These are phyloP conservation scores for Benincasa hispida DNA, from an alignment of 306 rosid genomes.

Conservation along the genomic window DNA sequence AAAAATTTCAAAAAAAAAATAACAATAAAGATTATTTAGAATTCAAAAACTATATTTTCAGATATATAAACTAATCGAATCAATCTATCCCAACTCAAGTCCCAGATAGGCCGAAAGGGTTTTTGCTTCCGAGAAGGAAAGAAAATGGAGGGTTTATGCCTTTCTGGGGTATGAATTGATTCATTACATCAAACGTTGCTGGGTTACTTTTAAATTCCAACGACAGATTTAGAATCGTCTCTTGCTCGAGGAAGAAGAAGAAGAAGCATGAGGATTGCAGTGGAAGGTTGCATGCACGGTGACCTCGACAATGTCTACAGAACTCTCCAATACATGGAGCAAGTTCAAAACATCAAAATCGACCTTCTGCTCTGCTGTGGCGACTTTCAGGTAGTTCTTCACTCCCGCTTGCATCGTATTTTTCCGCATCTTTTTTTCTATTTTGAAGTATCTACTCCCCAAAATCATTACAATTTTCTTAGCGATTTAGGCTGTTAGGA, in stretches of 20 bases:
- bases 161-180: background rate
- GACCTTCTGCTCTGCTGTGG: slow-evolving; percentile 97
- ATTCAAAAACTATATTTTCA: too few relatives aligned
- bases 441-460: background rate
- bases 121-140: background rate
- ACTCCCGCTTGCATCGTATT: background rate
- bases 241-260: background rate
- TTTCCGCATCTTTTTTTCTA: background rate
- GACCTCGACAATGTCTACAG: slow-evolving; percentile 78
- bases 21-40: too few relatives aligned
- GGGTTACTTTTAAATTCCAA: background rate
- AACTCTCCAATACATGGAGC: slow-evolving; percentile 54
- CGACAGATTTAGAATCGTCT: background rate
- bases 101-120: too few relatives aligned
- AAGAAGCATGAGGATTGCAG: slow-evolving; percentile 56
- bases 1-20: too few relatives aligned
- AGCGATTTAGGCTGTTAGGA: slow-evolving; percentile 57
- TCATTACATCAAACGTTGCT: background rate
- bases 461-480: background rate
- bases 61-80: too few relatives aligned
- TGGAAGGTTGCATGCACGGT: slow-evolving; percentile 95
- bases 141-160: background rate
- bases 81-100: too few relatives aligned
- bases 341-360: slow-evolving; percentile 43
- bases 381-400: slow-evolving; percentile 55